Conservation (phyloP, 192 early-diverging fungal species). For the Chytriomyces confervae region DNA sequence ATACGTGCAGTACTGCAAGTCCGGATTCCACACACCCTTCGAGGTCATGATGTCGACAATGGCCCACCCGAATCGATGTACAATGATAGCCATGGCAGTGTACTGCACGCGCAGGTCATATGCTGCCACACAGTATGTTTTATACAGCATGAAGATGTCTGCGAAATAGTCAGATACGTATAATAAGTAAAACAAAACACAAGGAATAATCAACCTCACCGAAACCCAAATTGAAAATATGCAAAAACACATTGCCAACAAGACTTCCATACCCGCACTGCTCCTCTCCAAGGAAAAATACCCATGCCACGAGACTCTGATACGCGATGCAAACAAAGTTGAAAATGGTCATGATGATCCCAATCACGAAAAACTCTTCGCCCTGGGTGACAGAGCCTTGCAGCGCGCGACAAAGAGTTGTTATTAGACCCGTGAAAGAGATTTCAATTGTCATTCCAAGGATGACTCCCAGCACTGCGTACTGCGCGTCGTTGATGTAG, state of each 20-base stretch:
- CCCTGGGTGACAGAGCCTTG: background rate
- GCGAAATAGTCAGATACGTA: background rate
- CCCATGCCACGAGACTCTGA: constrained; percentile 1
- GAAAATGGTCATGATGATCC: constrained; percentile 2
- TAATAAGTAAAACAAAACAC: background rate
- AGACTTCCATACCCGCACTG: background rate
- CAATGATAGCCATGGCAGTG: background rate
- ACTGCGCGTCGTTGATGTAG: constrained; percentile 4
- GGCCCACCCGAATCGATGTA: background rate
- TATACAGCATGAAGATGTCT: constrained; percentile 21
- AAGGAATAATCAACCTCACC: background rate
- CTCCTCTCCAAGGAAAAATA: background rate
- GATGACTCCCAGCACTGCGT: constrained; percentile 3
- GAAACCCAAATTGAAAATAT: constrained; percentile 9
- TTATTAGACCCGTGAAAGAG: constrained; percentile 16
- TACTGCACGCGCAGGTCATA: background rate
- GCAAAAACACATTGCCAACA: constrained; percentile 2
- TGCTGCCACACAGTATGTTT: background rate
- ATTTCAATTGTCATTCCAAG: constrained; percentile 12
- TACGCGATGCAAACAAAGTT: constrained; percentile 15
- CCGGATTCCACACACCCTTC: background rate
- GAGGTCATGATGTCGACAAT: background rate
- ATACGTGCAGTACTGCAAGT: background rate
- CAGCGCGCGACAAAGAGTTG: background rate
- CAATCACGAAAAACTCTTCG: background rate